Evolutionary conservation across 495 filamentous ascomycete species (phyloP).

Genomic region (Penicillium daleae): DNA sequence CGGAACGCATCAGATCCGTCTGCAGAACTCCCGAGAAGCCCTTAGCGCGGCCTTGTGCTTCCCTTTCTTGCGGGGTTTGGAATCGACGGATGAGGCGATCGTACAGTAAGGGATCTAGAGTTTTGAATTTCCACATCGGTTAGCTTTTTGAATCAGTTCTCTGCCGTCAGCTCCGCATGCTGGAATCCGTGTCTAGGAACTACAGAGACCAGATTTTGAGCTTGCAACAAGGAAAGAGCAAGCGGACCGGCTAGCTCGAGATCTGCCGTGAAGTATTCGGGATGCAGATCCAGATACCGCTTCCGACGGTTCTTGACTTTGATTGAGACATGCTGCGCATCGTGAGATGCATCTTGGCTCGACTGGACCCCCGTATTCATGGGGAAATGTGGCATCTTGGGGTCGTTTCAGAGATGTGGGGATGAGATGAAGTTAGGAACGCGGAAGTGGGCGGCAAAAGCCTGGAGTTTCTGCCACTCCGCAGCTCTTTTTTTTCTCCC

Average conservation of each 20-base stretch:
- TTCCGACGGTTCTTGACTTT: slow-evolving; percentile 65
- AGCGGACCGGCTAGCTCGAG: slow-evolving; percentile 67
- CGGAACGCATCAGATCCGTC: slow-evolving; percentile 70
- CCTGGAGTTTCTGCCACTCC: slow-evolving; percentile 28
- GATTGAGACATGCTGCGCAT: slow-evolving; percentile 34
- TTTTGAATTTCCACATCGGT: slow-evolving; percentile 36
- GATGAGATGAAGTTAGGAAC: slow-evolving; percentile 25
- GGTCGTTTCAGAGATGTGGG: slow-evolving; percentile 18
- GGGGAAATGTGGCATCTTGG: slow-evolving; percentile 47
- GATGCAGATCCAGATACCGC: slow-evolving; percentile 64
- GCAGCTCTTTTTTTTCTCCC: slow-evolving; percentile 23
- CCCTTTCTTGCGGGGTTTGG: slow-evolving; percentile 71
- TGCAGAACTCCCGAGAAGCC: slow-evolving; percentile 76
- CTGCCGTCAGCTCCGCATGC: slow-evolving; percentile 16
- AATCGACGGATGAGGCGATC: slow-evolving; percentile 79
- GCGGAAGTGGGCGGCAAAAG: slow-evolving; percentile 43
- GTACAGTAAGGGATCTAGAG: slow-evolving; percentile 75
- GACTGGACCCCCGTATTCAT: slow-evolving; percentile 33
- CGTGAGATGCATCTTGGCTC: slow-evolving; percentile 15
- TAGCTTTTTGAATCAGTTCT: slow-evolving; percentile 18
- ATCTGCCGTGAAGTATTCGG: slow-evolving; percentile 65
- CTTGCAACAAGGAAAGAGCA: slow-evolving; percentile 36
- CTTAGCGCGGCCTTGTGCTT: slow-evolving; percentile 68
- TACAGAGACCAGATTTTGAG: slow-evolving; percentile 8
- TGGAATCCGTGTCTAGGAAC: not conserved